A percentile compares a stretch with the other conserved stretches of the same genome.
Conservation (phyloP, 495 filamentous ascomycete species). For the Cudoniella acicularis region DNA sequence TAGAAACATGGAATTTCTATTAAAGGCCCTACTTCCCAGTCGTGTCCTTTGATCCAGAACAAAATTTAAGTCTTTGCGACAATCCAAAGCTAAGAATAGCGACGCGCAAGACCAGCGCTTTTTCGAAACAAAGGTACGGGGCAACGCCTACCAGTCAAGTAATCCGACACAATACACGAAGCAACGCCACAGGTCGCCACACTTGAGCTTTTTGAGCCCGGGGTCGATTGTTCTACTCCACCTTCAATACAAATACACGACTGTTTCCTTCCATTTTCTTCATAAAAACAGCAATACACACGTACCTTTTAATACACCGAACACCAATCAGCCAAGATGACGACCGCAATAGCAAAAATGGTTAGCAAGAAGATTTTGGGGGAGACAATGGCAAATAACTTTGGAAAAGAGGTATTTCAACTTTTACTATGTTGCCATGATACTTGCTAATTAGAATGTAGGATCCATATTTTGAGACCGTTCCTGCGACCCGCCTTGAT, state of each 20-base stretch:
- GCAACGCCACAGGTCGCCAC: slow-evolving; percentile 5
- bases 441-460: slow-evolving; percentile 25
- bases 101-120: not conserved
- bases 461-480: slow-evolving; percentile 74
- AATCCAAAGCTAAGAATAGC: not conserved
- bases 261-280: not conserved
- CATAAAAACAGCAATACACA: slow-evolving; percentile 1
- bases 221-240: no score
- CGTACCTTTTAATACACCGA: not conserved
- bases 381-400: slow-evolving; percentile 61
- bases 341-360: slow-evolving; percentile 47
- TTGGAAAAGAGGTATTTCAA: slow-evolving; percentile 65
- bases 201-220: not conserved
- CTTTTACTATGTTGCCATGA: not conserved
- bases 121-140: not conserved
- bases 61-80: not conserved
- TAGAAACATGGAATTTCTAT: not conserved
- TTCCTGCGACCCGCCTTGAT: slow-evolving; percentile 63
- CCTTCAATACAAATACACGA: no score
- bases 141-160: slow-evolving; percentile 6
- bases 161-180: not conserved
- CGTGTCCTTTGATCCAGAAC: not conserved
- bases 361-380: slow-evolving; percentile 64
- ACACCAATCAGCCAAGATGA: slow-evolving; percentile 39
- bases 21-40: not conserved